phyloP scores from a whole-genome alignment of 257 asterid genomes.

The Lavandula angustifolia region DNA sequence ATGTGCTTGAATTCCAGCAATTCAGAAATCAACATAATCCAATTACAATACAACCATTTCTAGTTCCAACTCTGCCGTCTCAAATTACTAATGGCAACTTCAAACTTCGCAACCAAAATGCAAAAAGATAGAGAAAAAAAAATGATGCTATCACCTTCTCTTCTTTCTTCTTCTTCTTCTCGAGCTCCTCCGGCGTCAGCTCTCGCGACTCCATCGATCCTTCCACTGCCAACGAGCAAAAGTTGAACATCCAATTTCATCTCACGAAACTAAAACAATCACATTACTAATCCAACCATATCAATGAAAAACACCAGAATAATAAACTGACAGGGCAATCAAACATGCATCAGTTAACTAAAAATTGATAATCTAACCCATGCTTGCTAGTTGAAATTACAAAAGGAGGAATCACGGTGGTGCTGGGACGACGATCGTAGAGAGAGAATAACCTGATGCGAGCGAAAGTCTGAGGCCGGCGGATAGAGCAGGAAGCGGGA shows the following conservation, averaged over 20 bases:
- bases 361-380: neutral
- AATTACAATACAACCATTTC: slow-evolving; percentile 3
- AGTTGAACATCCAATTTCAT: neutral
- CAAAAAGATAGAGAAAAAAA: neutral
- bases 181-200: slow-evolving; percentile 72
- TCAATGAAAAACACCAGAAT: too few species aligned
- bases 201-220: slow-evolving; percentile 46
- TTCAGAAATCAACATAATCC: slow-evolving; percentile 6
- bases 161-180: slow-evolving; percentile 90
- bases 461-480: neutral
- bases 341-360: neutral
- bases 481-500: slow-evolving; percentile 8
- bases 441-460: slow-evolving; percentile 11
- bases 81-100: neutral
- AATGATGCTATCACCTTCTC: slow-evolving; percentile 59
- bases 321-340: neutral
- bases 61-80: neutral
- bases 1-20: neutral
- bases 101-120: neutral
- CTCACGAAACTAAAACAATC: neutral
- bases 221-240: slow-evolving; percentile 27
- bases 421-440: neutral
- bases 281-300: neutral
- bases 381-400: neutral
- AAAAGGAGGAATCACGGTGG: neutral